Conservation (phyloP, 192 early-diverging fungal species). For the Backusella westeae region DNA sequence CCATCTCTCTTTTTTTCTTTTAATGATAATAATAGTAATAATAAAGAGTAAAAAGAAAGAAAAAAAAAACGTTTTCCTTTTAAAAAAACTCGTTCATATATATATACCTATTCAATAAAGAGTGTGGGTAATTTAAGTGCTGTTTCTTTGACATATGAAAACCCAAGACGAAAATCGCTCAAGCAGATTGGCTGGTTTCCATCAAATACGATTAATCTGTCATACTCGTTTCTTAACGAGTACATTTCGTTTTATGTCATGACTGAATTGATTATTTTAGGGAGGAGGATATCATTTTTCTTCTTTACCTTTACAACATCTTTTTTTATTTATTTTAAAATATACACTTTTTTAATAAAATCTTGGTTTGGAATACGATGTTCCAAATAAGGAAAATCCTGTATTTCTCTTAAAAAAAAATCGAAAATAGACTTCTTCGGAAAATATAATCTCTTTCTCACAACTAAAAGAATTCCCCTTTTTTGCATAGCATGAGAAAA, state of each 20-base stretch:
- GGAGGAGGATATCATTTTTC: not conserved
- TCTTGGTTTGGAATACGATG: not conserved
- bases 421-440: not conserved
- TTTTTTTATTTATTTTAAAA: not conserved
- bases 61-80: not conserved
- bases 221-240: not conserved
- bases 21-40: not conserved
- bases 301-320: not conserved
- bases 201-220: not conserved
- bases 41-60: not conserved
- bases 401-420: not conserved
- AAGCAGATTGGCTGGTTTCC: not conserved
- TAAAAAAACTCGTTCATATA: not conserved
- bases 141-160: not conserved
- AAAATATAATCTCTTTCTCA: not conserved
- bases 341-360: not conserved
- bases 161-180: not conserved
- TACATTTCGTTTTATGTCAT: not conserved
- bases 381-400: not conserved
- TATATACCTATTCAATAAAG: not conserved
- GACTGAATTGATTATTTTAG: not conserved
- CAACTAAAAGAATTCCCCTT: not conserved
- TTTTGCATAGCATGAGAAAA: not conserved
- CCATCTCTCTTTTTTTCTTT: not conserved
- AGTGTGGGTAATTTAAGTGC: not conserved